Conservation (phyloP, 2,329 filamentous ascomycete genomes). For the Penicillium verrucosum region DNA sequence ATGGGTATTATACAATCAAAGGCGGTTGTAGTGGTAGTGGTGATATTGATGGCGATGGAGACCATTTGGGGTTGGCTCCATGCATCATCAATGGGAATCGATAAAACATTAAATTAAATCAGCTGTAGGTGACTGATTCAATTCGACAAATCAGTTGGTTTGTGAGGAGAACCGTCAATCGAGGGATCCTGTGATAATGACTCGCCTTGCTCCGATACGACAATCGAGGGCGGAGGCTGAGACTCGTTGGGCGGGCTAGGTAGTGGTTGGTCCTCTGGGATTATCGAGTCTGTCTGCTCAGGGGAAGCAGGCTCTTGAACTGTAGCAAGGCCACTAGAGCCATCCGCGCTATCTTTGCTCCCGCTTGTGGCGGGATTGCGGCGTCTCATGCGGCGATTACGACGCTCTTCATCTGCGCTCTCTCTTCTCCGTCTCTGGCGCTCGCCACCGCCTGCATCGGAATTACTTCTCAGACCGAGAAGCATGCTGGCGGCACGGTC, state of each 20-base stretch:
- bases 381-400: slow-evolving; percentile 63
- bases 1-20: slow-evolving; percentile 28
- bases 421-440: slow-evolving; percentile 65
- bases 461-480: slow-evolving; percentile 71
- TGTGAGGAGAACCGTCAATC: slow-evolving; percentile 20
- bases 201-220: slow-evolving; percentile 35
- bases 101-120: slow-evolving; percentile 36
- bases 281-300: slow-evolving; percentile 20
- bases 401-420: slow-evolving; percentile 75
- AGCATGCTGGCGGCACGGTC: slow-evolving; percentile 79
- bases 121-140: slow-evolving; percentile 11
- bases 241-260: slow-evolving; percentile 25
- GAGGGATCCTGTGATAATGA: slow-evolving; percentile 21
- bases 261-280: slow-evolving; percentile 21
- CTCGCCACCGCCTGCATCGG: slow-evolving; percentile 54
- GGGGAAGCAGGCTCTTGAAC: slow-evolving; percentile 35
- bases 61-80: slow-evolving; percentile 18
- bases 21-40: slow-evolving; percentile 14
- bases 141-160: slow-evolving; percentile 27
- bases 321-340: slow-evolving; percentile 23
- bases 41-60: slow-evolving; percentile 2
- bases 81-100: neutral
- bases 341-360: slow-evolving; percentile 39
- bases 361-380: slow-evolving; percentile 51
- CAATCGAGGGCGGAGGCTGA: slow-evolving; percentile 32